A percentile compares a stretch with the other conserved stretches of the same genome.
phyloP scores from a whole-genome alignment of 768 basidiomycete species.

The Rickenella mellea region DNA sequence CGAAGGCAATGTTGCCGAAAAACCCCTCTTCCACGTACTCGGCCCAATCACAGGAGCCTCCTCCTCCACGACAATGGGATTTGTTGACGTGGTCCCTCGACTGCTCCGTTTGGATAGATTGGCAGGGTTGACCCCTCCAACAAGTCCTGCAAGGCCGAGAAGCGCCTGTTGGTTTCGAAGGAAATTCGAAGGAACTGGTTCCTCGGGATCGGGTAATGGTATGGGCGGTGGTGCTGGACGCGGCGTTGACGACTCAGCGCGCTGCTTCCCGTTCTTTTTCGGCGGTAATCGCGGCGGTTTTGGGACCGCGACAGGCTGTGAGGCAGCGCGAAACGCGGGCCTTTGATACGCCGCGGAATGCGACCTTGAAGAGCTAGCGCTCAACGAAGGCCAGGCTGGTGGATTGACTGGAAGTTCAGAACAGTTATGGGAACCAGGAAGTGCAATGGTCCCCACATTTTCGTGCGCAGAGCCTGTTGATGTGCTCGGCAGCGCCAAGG shows the following conservation, averaged over 20 bases:
- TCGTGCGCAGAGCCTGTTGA: slow-evolving; percentile 35
- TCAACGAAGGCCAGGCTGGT: slow-evolving; percentile 56
- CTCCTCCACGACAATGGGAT: slow-evolving; percentile 70
- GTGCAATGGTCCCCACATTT: slow-evolving; percentile 98
- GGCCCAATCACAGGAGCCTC: slow-evolving; percentile 24
- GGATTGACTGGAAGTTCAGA: slow-evolving; percentile 80
- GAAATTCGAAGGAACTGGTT: slow-evolving; percentile 56
- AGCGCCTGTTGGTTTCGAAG: slow-evolving; percentile 66
- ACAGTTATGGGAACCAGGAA: slow-evolving; percentile 87
- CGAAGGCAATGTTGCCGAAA: slow-evolving; percentile 28
- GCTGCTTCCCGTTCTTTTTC: no score
- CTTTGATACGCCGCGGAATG: slow-evolving; percentile 3
- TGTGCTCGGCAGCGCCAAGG: slow-evolving; percentile 49
- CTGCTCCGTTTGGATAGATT: slow-evolving; percentile 31
- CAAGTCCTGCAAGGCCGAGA: slow-evolving; percentile 62
- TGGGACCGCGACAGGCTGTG: background rate
- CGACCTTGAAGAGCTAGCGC: no score
- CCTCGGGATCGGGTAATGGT: slow-evolving; percentile 49
- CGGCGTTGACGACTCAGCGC: slow-evolving; percentile 24
- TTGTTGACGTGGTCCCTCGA: slow-evolving; percentile 43
- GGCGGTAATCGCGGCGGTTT: no score
- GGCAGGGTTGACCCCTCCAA: slow-evolving; percentile 55
- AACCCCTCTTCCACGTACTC: slow-evolving; percentile 14
- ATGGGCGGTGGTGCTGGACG: slow-evolving; percentile 48
- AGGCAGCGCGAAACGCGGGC: background rate